A percentile compares a stretch with the other conserved stretches of the same genome.
These are phyloP conservation scores for Lepidium didymum DNA, from an alignment of 345 rosid species.

Conservation along the genomic window DNA sequence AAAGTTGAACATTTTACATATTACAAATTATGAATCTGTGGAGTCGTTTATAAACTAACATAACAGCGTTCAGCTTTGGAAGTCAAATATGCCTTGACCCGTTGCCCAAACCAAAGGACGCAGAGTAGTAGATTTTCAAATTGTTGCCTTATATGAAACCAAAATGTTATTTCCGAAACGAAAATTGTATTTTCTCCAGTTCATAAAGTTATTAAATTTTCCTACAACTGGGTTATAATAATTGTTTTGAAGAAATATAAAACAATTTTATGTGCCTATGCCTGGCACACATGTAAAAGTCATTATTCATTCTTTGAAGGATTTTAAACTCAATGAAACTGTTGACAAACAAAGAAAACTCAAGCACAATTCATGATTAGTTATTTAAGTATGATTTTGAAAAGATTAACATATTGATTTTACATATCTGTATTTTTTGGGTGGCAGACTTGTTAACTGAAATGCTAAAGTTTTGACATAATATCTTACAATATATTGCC, in stretches of 20 bases:
- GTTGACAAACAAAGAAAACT: background rate
- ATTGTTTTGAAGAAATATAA: too few relatives aligned
- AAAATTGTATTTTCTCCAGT: background rate
- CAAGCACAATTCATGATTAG: too few relatives aligned
- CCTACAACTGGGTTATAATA: background rate
- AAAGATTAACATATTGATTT: background rate
- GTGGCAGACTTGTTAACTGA: background rate
- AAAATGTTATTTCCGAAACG: background rate
- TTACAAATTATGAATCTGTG: background rate
- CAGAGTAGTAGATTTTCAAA: background rate
- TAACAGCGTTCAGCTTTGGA: background rate
- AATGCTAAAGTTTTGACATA: background rate
- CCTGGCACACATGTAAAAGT: too few relatives aligned
- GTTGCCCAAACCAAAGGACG: constrained; percentile 17
- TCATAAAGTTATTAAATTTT: background rate
- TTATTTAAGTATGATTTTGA: too few relatives aligned
- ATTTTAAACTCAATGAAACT: background rate
- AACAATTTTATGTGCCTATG: too few relatives aligned
- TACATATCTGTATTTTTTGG: background rate
- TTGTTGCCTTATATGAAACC: background rate
- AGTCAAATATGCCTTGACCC: background rate
- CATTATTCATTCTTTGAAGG: background rate
- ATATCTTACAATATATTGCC: background rate
- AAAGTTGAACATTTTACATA: background rate
- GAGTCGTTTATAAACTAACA: constrained; percentile 7